A percentile compares a stretch with the other conserved stretches of the same genome.
These are phyloP conservation scores for Trichoderma brevicompactum DNA, from an alignment of 2,329 filamentous ascomycete genomes.

Conservation along the genomic window DNA sequence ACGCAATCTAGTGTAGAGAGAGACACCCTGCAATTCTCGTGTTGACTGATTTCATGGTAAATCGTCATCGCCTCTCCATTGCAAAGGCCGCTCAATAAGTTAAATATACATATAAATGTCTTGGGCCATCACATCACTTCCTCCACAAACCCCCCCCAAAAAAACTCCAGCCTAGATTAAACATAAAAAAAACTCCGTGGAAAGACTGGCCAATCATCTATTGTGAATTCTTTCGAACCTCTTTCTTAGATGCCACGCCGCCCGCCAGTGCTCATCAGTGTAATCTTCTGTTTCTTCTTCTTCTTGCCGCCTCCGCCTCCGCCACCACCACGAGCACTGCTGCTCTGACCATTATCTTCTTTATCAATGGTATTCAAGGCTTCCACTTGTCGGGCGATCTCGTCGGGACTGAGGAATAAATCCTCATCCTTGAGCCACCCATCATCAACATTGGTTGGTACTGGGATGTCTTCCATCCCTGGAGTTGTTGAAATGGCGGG, in stretches of 20 bases:
- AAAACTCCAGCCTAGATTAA: not conserved
- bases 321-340: constrained; percentile 31
- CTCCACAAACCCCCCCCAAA: not conserved
- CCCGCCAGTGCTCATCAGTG: constrained; percentile 70
- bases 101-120: not conserved
- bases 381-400: constrained; percentile 64
- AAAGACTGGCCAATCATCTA: constrained; percentile 17
- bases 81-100: not conserved
- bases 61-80: not conserved
- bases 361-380: constrained; percentile 51
- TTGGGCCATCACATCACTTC: not conserved
- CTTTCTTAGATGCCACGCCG: constrained; percentile 48
- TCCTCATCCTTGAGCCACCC: constrained; percentile 87
- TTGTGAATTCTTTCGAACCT: constrained; percentile 2
- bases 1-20: not conserved
- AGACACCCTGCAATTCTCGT: not conserved
- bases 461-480: constrained; percentile 48
- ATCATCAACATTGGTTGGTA: constrained; percentile 59
- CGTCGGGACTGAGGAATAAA: constrained; percentile 56
- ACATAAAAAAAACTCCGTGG: not conserved
- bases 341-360: constrained; percentile 30
- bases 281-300: constrained; percentile 75
- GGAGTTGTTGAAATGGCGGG: constrained; percentile 66
- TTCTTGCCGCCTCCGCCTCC: constrained; percentile 56
- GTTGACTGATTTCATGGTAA: not conserved